Percentiles rank a stretch among this genome's conserved stretches.
Conservation (phyloP, 495 filamentous ascomycete species). For the Massariosphaeria phaeospora region DNA sequence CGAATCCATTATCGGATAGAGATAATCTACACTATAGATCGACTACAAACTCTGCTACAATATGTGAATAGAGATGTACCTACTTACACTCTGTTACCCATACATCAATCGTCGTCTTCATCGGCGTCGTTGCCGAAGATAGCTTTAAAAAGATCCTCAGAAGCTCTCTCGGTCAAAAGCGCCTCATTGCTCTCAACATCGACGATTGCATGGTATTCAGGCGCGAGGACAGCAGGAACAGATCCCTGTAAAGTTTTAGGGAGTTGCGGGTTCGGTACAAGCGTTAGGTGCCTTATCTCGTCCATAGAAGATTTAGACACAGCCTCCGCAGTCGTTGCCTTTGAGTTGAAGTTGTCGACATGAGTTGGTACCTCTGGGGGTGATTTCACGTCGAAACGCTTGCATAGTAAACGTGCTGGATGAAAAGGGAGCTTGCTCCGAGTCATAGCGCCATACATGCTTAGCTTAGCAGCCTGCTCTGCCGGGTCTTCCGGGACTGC, state of each 20-base stretch:
- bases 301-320: constrained; percentile 28
- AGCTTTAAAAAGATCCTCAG: constrained; percentile 86
- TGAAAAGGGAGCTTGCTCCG: constrained; percentile 66
- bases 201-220: constrained; percentile 39
- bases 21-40: too few relatives aligned
- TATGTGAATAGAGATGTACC: neutral
- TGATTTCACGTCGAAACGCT: constrained; percentile 80
- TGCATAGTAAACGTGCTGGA: constrained; percentile 81
- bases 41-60: too few relatives aligned
- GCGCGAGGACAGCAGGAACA: constrained; percentile 13
- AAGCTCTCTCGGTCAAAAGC: constrained; percentile 71
- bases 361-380: constrained; percentile 63
- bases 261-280: neutral
- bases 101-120: neutral
- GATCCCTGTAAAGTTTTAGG: too few relatives aligned
- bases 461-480: constrained; percentile 79
- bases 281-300: neutral
- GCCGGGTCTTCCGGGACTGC: constrained; percentile 72
- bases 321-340: constrained; percentile 19
- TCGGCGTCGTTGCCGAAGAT: constrained; percentile 77
- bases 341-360: constrained; percentile 41
- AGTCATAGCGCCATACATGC: constrained; percentile 91
- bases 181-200: constrained; percentile 83
- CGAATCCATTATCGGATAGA: too few relatives aligned
- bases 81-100: neutral